Evolutionary conservation across 345 rosid species (phyloP), one percentile per base, ranked within the genome.

Genomic region (Eucalyptus urophylla): DNA sequence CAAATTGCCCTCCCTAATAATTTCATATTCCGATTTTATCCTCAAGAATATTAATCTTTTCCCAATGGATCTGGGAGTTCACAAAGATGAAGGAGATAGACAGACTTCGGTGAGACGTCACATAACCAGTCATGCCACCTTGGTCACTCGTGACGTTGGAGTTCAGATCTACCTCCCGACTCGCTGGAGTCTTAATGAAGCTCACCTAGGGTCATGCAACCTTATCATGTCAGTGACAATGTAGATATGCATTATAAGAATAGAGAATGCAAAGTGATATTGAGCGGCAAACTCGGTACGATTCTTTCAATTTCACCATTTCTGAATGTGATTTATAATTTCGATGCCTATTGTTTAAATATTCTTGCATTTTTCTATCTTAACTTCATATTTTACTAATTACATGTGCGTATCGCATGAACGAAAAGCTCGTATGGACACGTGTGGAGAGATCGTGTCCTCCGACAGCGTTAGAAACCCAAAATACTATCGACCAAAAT

Each of bases 91-190:
- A 65, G 72, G 37, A 65, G 72, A 65, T 14, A 15, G 37, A n/a
- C 6, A n/a, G 2, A 14, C 5, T 4, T 7, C 0, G 5, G 6
- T 0, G 2, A n/a, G 37, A 31, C 37, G 11, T 65, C 2, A 5
- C 19, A 4, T 65, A 6, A 11, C 14, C 0, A 25, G n/a, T 25
- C 7, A 6, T 0, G 14, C 1, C 9, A 1, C 17, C 37, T 29
- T 3, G 7, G 2, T 62, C 31, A 5, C 72, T 25, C 14, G 65
- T 25, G 65, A 25, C 2, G 1, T 58, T 0, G 3, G 14, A 58
- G 7, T 58, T 25, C 2, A 10, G 3, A 58, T 25, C 29, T 58
- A 58, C 65, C 6, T 11, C n/a, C 65, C 2, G 11, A 25, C n/a
- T 58, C 7, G 3, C 6, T 25, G 14, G 29, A 58, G 65, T 58